phyloP scores from a whole-genome alignment of 2,329 filamentous ascomycete genomes.

The Talaromyces sp. region DNA sequence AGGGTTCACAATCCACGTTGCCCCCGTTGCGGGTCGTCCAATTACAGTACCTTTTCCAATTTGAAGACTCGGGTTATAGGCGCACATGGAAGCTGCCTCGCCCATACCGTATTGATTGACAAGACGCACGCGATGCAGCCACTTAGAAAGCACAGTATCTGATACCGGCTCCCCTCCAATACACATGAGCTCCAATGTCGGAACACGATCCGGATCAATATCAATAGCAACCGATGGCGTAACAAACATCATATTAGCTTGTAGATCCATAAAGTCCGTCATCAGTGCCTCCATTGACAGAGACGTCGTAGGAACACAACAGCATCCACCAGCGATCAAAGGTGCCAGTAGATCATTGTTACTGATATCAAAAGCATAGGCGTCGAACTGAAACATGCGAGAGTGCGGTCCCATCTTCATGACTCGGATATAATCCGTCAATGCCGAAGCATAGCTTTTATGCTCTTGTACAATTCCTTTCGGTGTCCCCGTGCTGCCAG shows the following conservation, averaged over 20 bases:
- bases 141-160: constrained; percentile 23
- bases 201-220: constrained; percentile 22
- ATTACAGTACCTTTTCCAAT: constrained; percentile 16
- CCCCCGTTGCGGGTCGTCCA: constrained; percentile 22
- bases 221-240: constrained; percentile 30
- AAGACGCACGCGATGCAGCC: constrained; percentile 15
- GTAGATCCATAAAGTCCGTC: constrained; percentile 17
- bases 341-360: constrained; percentile 28
- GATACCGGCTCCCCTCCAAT: constrained; percentile 31
- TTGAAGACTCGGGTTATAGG: constrained; percentile 23
- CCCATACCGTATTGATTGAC: constrained; percentile 35
- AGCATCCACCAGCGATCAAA: constrained; percentile 28
- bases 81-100: constrained; percentile 28
- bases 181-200: constrained; percentile 24
- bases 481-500: constrained; percentile 30
- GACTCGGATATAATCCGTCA: constrained; percentile 23
- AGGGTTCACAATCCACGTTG: constrained; percentile 33
- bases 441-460: constrained; percentile 23
- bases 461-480: constrained; percentile 33
- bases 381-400: constrained; percentile 31
- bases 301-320: constrained; percentile 26
- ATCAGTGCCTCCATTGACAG: constrained; percentile 18
- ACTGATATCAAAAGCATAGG: constrained; percentile 34
- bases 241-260: constrained; percentile 29
- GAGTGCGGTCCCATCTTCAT: constrained; percentile 19